Conservation (phyloP, 2,329 filamentous ascomycete species). For the Penicillium sp. region DNA sequence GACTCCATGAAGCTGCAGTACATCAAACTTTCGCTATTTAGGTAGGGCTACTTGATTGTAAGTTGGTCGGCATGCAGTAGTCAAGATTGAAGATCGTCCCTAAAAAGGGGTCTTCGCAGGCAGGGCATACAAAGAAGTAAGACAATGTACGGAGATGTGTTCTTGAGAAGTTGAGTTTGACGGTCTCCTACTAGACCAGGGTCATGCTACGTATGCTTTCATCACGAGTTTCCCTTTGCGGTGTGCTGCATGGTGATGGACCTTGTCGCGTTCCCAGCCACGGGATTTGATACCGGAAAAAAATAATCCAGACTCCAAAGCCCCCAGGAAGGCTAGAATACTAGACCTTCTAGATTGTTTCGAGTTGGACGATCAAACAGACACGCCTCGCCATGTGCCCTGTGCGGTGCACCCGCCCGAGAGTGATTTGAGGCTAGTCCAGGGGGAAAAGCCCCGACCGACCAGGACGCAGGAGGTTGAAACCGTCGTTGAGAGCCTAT, state of each 20-base stretch:
- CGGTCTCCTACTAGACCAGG: background rate
- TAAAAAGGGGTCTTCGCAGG: background rate
- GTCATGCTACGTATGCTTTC: constrained; percentile 5
- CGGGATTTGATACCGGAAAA: constrained; percentile 5
- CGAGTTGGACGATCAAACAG: constrained; percentile 39
- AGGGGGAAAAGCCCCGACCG: constrained; percentile 6
- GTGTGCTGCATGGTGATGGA: constrained; percentile 13
- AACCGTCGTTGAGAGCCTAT: constrained; percentile 24
- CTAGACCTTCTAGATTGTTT: constrained; percentile 38
- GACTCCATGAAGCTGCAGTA: background rate
- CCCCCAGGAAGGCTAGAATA: constrained; percentile 14
- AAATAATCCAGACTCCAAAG: constrained; percentile 15
- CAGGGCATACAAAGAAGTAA: background rate
- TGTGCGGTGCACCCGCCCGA: constrained; percentile 17
- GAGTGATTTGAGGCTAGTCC: constrained; percentile 2
- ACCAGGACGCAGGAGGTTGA: constrained; percentile 16
- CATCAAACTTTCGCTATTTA: background rate
- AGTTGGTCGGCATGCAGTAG: no score
- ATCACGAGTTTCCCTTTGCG: constrained; percentile 9
- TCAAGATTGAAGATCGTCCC: constrained; percentile 10
- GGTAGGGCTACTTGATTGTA: background rate
- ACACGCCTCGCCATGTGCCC: constrained; percentile 21
- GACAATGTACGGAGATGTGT: background rate
- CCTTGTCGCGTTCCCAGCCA: constrained; percentile 6
- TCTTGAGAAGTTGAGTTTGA: background rate